Percentiles rank a stretch among this genome's conserved stretches.
Conservation (phyloP, 129 eudicot species). For the Helichrysum umbraculigerum region DNA sequence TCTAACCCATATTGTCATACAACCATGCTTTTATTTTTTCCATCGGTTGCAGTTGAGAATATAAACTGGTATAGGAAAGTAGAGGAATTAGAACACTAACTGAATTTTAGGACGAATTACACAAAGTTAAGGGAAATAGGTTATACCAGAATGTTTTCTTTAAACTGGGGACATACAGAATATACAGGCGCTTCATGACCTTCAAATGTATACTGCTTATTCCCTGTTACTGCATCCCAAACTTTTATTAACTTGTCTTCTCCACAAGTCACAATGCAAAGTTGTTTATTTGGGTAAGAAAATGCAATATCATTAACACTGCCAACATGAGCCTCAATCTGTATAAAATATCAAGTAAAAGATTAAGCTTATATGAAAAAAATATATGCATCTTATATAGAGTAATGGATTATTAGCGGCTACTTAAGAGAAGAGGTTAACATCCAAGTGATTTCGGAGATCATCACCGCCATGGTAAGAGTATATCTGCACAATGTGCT, state of each 20-base stretch:
- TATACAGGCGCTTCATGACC: conserved; percentile 63
- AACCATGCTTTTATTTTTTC: conserved; percentile 86
- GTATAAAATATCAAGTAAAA: conserved; percentile 20
- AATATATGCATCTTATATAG: conserved; percentile 9
- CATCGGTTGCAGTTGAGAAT: conserved; percentile 77
- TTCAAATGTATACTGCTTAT: conserved; percentile 52
- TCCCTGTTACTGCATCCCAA: conserved; percentile 54
- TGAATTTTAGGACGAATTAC: neutral
- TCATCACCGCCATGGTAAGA: conserved; percentile 60
- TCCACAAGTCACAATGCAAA: conserved; percentile 65
- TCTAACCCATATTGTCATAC: conserved; percentile 71
- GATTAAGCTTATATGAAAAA: neutral
- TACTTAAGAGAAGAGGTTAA: neutral
- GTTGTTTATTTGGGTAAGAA: conserved; percentile 69
- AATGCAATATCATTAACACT: conserved; percentile 80
- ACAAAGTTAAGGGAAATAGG: neutral
- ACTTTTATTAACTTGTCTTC: conserved; percentile 76
- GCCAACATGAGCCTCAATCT: conserved; percentile 96
- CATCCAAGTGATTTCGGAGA: conserved; percentile 64
- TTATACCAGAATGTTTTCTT: conserved; percentile 81
- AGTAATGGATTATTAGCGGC: neutral
- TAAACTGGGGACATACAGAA: conserved; percentile 79
- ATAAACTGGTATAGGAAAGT: conserved; percentile 50
- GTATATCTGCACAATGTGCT: conserved; percentile 59
- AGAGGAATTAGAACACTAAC: neutral